Evolutionary conservation across 768 basidiomycete genomes (phyloP).

Genomic region (Termitomyces sp.): DNA sequence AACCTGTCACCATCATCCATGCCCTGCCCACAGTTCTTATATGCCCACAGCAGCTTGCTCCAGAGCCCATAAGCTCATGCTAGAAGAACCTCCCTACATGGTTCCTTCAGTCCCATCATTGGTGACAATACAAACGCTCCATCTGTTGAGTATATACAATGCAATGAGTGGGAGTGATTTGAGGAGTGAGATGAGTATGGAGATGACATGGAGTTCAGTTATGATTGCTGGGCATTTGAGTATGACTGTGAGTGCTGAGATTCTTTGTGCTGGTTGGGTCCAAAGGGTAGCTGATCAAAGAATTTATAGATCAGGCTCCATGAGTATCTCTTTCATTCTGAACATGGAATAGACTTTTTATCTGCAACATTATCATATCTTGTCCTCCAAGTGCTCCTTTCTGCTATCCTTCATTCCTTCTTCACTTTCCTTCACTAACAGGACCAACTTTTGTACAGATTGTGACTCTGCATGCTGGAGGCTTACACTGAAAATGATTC

Average conservation of each 20-base stretch:
- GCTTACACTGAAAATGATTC: conserved; percentile 56
- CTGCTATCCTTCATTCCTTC: too few relatives aligned
- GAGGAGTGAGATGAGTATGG: conserved; percentile 63
- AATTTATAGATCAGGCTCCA: conserved; percentile 59
- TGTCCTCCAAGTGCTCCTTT: background rate
- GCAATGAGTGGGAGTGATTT: conserved; percentile 66
- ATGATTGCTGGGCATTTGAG: conserved; percentile 63
- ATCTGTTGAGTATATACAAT: conserved; percentile 66
- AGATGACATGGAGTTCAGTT: conserved; percentile 65
- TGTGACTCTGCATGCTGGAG: conserved; percentile 66
- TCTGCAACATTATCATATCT: background rate
- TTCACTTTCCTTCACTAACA: background rate
- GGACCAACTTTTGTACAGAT: conserved; percentile 30
- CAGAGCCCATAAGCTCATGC: too few relatives aligned
- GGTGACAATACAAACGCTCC: conserved; percentile 66
- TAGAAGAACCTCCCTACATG: too few relatives aligned
- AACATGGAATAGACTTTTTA: too few relatives aligned
- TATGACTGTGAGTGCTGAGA: conserved; percentile 55
- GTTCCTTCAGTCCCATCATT: too few relatives aligned
- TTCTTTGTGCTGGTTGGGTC: background rate
- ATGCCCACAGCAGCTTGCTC: too few relatives aligned
- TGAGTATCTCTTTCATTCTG: too few relatives aligned
- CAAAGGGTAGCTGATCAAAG: background rate
- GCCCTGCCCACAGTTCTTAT: too few relatives aligned
- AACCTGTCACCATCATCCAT: too few relatives aligned